Evolutionary conservation across 1,139 yeast species (phyloP).

Genomic region (Martiniozyma asiatica): DNA sequence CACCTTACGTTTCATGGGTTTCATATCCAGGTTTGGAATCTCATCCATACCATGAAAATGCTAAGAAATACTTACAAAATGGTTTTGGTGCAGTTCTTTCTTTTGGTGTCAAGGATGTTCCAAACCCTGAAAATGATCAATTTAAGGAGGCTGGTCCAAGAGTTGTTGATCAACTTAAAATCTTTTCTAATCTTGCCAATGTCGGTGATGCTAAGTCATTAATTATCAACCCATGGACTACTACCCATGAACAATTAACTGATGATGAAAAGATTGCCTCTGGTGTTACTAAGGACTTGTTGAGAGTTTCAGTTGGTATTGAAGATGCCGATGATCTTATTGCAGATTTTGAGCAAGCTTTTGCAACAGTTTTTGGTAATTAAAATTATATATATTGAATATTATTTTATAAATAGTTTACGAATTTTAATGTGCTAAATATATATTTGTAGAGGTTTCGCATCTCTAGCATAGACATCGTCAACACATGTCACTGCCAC

Average conservation of each 20-base stretch:
- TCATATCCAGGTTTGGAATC: conserved; percentile 82
- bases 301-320: conserved; percentile 83
- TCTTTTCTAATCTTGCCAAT: conserved; percentile 88
- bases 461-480: too few relatives aligned
- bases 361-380: conserved; percentile 26
- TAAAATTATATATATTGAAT: conserved; percentile 3
- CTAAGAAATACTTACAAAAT: conserved; percentile 67
- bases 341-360: conserved; percentile 76
- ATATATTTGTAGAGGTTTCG: too few relatives aligned
- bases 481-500: too few relatives aligned
- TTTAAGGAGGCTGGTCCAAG: conserved; percentile 67
- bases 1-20: conserved; percentile 73
- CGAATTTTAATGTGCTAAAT: too few relatives aligned
- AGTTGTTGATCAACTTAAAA: conserved; percentile 69
- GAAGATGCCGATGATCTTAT: conserved; percentile 84
- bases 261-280: conserved; percentile 70
- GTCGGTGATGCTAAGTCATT: conserved; percentile 94
- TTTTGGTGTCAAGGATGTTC: conserved; percentile 69
- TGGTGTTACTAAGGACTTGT: conserved; percentile 80
- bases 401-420: background rate
- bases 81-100: conserved; percentile 84
- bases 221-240: conserved; percentile 89
- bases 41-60: conserved; percentile 72
- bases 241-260: conserved; percentile 85
- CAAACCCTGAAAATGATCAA: conserved; percentile 31